Evolutionary conservation across 2,329 filamentous ascomycete species (phyloP), one percentile per base, ranked within the genome.

Genomic region (Aspergillus puulaauensis): DNA sequence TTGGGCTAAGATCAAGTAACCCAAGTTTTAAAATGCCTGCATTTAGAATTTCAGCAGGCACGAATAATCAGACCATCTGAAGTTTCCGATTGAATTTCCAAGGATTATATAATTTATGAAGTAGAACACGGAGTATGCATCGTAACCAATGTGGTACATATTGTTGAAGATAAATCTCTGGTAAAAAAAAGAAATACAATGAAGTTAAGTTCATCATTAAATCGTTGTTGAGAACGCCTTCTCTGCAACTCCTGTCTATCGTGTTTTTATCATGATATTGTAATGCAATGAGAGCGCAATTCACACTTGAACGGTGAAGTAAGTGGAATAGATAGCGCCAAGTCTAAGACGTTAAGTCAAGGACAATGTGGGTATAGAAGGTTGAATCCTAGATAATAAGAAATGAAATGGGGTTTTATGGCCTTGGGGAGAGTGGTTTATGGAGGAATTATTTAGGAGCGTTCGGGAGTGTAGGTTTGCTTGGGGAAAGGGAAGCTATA

Each of bases 401-500:
- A 64, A 61, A 59, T 43, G 65, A 61, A 67, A 67, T 51, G 49
- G 59, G 46, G 33, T 58, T 52, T 61, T 52, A 52, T 39, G 37
- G 35, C 58, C 51, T 31, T 17, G 24, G 19, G 27, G 37, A 17
- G 21, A 12, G 31, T 6, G 14, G 17, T 45, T 33, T 27, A 37
- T 24, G 47, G 40, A 33, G 43, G 33, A 40, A 50, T 41, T 11
- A 6, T 45, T 66, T 70, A 71, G 44, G 66, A 67, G 52, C 65
- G 66, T 41, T 67, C 66, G 60, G 82, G 73, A 68, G 82, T 76
- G 78, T 91, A 93, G 65, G 85, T 80, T 78, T 93, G 86, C 83
- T 93, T 93, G 70, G 90, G 90, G 82, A 86, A 90, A 66, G 90
- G 90, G 81, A 86, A 93, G 66, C 90, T 92, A 72, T 39, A 54